Percentiles rank a stretch among this genome's conserved stretches.
These are phyloP conservation scores for Trichoderma orchidacearum DNA, from an alignment of 495 filamentous ascomycete species.

Conservation along the genomic window DNA sequence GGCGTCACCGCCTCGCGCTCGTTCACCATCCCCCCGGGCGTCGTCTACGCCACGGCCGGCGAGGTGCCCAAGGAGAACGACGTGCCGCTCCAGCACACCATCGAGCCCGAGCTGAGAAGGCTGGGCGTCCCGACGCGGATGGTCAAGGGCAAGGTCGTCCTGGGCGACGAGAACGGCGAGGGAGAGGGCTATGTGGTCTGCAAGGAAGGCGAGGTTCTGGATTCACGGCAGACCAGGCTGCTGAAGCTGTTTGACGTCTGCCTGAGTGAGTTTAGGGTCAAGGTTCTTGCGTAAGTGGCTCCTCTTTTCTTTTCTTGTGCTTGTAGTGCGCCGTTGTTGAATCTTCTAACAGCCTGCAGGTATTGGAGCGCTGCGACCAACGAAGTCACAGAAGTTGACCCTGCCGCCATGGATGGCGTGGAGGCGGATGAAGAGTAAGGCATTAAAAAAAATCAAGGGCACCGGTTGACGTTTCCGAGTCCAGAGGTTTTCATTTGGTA, in stretches of 20 bases:
- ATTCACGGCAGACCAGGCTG: slow-evolving; percentile 78
- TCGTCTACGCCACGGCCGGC: slow-evolving; percentile 60
- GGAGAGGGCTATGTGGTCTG: slow-evolving; percentile 54
- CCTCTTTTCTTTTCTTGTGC: slow-evolving; percentile 2
- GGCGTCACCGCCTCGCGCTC: slow-evolving; percentile 58
- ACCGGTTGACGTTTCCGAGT: slow-evolving; percentile 6
- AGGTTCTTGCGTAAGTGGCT: slow-evolving; percentile 42
- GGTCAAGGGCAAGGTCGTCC: slow-evolving; percentile 72
- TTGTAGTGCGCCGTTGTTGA: neutral
- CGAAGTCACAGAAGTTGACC: slow-evolving; percentile 41
- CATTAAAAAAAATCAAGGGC: too few species aligned
- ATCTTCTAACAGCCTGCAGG: neutral
- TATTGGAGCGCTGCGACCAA: slow-evolving; percentile 51
- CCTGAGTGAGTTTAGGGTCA: slow-evolving; percentile 75
- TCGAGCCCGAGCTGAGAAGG: slow-evolving; percentile 77
- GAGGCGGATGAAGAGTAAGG: slow-evolving; percentile 13
- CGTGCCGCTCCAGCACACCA: slow-evolving; percentile 68
- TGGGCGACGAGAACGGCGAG: slow-evolving; percentile 46
- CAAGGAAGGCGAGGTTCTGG: slow-evolving; percentile 64
- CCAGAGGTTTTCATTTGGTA: neutral
- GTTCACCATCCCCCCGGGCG: slow-evolving; percentile 66
- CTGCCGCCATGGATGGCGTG: slow-evolving; percentile 9
- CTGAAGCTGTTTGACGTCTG: slow-evolving; percentile 88
- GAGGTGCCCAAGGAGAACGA: slow-evolving; percentile 71
- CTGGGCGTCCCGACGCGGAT: slow-evolving; percentile 80